Percentiles rank a stretch among this genome's conserved stretches.
phyloP scores from a whole-genome alignment of 441 rosid species.

The Melianthus villosus region DNA sequence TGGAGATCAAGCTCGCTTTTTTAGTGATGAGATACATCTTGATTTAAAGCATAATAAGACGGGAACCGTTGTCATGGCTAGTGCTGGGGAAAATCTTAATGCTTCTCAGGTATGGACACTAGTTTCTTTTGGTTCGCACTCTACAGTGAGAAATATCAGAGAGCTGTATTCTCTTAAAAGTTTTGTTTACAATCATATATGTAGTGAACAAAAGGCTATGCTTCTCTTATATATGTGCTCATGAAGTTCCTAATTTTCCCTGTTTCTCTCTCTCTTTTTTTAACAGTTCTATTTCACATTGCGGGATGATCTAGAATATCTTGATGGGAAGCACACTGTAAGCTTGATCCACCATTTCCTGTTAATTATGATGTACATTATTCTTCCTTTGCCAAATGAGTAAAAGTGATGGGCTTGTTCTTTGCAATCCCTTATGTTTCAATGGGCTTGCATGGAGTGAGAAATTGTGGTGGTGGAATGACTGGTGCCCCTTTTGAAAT shows the following conservation, averaged over 20 bases:
- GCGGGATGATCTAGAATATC: conserved; percentile 83
- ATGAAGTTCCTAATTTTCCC: not conserved
- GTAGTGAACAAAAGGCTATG: too few species aligned
- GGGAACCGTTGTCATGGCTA: conserved; percentile 91
- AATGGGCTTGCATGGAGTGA: too few species aligned
- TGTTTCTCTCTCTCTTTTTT: conserved; percentile 2
- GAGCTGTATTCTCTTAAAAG: too few species aligned
- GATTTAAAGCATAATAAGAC: conserved; percentile 78
- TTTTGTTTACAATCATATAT: too few species aligned
- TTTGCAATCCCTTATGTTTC: too few species aligned
- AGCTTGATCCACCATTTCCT: conserved; percentile 17
- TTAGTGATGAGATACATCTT: conserved; percentile 67
- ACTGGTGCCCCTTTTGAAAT: too few species aligned
- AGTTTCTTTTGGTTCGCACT: too few species aligned
- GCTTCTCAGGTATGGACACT: conserved; percentile 64
- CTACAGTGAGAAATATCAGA: too few species aligned
- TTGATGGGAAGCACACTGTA: conserved; percentile 92
- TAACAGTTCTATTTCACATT: conserved; percentile 80
- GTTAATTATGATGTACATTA: too few species aligned
- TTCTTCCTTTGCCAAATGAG: too few species aligned
- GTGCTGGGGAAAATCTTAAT: conserved; percentile 90
- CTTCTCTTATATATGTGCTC: conserved; percentile 6
- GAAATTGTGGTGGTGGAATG: too few species aligned
- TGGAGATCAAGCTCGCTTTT: conserved; percentile 90
- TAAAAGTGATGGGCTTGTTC: too few species aligned